Evolutionary conservation across 805 yeast species (phyloP).

Genomic region (Diddensiella caesifluorescens): DNA sequence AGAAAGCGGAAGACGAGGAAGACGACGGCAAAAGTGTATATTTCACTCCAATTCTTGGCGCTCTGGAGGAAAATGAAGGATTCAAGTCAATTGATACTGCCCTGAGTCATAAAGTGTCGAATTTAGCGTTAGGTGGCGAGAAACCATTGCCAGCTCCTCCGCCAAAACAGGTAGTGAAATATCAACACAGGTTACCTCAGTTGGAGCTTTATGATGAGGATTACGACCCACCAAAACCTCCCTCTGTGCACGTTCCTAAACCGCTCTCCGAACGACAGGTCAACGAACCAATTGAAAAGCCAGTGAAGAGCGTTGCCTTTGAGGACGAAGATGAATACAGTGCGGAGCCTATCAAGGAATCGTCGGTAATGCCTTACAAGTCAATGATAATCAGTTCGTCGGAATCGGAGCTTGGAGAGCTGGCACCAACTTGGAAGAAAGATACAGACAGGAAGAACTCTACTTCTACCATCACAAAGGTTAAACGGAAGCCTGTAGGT

Average conservation of each 20-base stretch:
- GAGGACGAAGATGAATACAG: too few species aligned
- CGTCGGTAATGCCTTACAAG: too few species aligned
- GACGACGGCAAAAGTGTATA: slow-evolving; percentile 16
- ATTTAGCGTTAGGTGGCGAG: neutral
- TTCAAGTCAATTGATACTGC: neutral
- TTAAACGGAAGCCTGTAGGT: slow-evolving; percentile 23
- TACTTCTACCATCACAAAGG: slow-evolving; percentile 1
- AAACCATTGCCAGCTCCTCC: slow-evolving; percentile 6
- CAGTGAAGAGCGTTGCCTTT: too few species aligned
- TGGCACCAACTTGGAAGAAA: slow-evolving; percentile 11
- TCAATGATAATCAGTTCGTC: neutral
- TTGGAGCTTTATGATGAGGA: neutral
- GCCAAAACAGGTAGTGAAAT: too few species aligned
- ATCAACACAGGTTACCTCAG: neutral
- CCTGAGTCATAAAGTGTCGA: neutral
- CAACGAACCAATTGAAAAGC: too few species aligned
- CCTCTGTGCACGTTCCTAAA: neutral
- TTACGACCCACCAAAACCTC: neutral
- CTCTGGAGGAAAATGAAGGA: neutral
- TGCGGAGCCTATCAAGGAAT: too few species aligned
- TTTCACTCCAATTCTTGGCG: slow-evolving; percentile 15
- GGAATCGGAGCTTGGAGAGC: slow-evolving; percentile 7
- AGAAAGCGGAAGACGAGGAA: slow-evolving; percentile 15
- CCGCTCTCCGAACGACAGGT: too few species aligned
- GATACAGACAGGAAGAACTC: neutral